Evolutionary conservation across 495 filamentous ascomycete species (phyloP).

Genomic region (Neurospora discreta): DNA sequence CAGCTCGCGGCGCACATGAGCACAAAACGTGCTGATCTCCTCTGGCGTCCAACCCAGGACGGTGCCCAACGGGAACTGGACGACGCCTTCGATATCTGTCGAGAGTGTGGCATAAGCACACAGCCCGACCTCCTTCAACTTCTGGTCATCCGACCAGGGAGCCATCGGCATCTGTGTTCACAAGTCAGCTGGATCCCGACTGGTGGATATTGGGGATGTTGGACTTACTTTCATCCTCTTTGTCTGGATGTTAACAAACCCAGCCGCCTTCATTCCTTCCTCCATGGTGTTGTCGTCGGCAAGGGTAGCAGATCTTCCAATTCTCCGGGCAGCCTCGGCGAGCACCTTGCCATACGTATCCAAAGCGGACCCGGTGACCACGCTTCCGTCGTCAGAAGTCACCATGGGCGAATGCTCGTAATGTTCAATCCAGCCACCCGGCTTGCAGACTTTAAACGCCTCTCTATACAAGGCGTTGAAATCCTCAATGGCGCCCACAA

Average conservation of each 20-base stretch:
- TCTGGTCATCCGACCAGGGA: background rate
- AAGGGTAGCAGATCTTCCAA: conserved; percentile 7
- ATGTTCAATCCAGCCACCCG: conserved; percentile 19
- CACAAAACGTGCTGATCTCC: conserved; percentile 9
- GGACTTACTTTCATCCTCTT: background rate
- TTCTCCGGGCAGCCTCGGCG: conserved; percentile 2
- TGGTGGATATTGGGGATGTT: background rate
- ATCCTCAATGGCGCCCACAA: conserved; percentile 40
- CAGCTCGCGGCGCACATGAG: conserved; percentile 11
- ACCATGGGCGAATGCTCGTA: conserved; percentile 16
- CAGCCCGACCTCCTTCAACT: background rate
- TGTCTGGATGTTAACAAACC: conserved; percentile 12
- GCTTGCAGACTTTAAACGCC: conserved; percentile 12
- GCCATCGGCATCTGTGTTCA: background rate
- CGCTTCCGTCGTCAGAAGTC: conserved; percentile 10
- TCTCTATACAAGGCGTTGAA: conserved; percentile 37
- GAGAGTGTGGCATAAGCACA: background rate
- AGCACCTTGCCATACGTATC: conserved; percentile 13
- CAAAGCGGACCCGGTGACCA: conserved; percentile 4
- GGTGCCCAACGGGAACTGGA: conserved; percentile 20
- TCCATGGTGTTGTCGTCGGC: conserved; percentile 20
- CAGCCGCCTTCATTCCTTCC: conserved; percentile 27
- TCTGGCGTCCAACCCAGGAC: conserved; percentile 18
- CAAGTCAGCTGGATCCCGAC: background rate
- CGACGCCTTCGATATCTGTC: conserved; percentile 1